Conservation (phyloP, 1,284 basidiomycete genomes). For the Neotropicomus parvogracilis region DNA sequence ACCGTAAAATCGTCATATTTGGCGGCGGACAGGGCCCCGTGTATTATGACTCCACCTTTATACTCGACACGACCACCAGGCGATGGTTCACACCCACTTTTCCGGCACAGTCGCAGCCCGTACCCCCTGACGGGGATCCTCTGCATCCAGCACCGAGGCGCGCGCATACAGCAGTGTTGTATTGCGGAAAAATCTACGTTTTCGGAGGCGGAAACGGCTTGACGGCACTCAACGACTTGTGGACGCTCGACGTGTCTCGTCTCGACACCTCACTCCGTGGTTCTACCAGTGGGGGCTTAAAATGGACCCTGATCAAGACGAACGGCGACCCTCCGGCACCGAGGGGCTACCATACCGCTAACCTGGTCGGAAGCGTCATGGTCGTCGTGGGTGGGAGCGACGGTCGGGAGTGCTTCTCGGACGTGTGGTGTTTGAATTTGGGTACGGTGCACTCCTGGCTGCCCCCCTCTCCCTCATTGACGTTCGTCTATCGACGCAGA, state of each 20-base stretch:
- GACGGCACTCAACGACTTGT: slow-evolving; percentile 85
- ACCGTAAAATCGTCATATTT: slow-evolving; percentile 76
- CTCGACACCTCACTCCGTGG: slow-evolving; percentile 27
- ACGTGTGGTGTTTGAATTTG: slow-evolving; percentile 84
- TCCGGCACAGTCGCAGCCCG: slow-evolving; percentile 17
- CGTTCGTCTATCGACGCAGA: slow-evolving; percentile 42
- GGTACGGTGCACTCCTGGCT: slow-evolving; percentile 44
- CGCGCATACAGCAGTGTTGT: slow-evolving; percentile 82
- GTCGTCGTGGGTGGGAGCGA: slow-evolving; percentile 80
- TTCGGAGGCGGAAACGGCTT: slow-evolving; percentile 92
- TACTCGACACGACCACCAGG: slow-evolving; percentile 76
- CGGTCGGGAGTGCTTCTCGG: slow-evolving; percentile 76
- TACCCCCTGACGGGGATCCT: slow-evolving; percentile 11
- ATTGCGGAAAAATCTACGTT: slow-evolving; percentile 73
- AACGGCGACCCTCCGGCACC: slow-evolving; percentile 55
- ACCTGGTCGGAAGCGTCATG: slow-evolving; percentile 82
- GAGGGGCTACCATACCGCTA: slow-evolving; percentile 89
- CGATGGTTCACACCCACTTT: slow-evolving; percentile 60
- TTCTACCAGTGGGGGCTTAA: slow-evolving; percentile 40
- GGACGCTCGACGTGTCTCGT: slow-evolving; percentile 72
- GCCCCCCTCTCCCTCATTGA: neutral
- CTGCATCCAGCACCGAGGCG: slow-evolving; percentile 66
- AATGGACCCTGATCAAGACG: slow-evolving; percentile 62
- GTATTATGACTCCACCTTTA: slow-evolving; percentile 76
- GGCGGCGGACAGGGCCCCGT: slow-evolving; percentile 80